Conservation (phyloP, 2,329 filamentous ascomycete genomes). For the Exophiala sp. region DNA sequence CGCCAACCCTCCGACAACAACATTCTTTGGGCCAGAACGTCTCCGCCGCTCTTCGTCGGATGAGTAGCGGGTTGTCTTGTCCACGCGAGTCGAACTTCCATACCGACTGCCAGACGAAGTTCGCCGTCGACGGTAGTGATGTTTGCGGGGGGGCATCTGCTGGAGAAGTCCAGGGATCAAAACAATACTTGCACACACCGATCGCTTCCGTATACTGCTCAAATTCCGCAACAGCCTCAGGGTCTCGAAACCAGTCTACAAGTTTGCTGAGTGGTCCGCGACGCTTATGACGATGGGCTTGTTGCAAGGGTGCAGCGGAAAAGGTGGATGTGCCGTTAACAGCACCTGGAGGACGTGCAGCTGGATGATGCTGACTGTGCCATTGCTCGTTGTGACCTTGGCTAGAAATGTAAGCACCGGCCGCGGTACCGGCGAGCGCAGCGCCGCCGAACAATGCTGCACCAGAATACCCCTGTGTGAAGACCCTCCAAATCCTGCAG, state of each 20-base stretch:
- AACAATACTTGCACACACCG: constrained; percentile 60
- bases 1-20: constrained; percentile 49
- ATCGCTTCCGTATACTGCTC: constrained; percentile 64
- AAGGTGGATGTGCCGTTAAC: background rate
- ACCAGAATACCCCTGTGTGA: constrained; percentile 25
- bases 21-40: constrained; percentile 44
- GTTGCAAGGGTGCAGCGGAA: constrained; percentile 15
- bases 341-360: constrained; percentile 2
- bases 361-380: constrained; percentile 34
- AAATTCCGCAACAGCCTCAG: constrained; percentile 59
- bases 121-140: constrained; percentile 45
- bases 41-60: constrained; percentile 44
- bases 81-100: constrained; percentile 44
- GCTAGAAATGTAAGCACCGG: constrained; percentile 39
- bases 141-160: constrained; percentile 55
- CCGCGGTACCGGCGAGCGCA: constrained; percentile 38
- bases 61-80: constrained; percentile 56
- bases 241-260: constrained; percentile 57
- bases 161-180: constrained; percentile 53
- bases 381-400: constrained; percentile 33
- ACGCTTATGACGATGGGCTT: constrained; percentile 43
- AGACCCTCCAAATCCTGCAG: constrained; percentile 6
- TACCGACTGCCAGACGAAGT: constrained; percentile 31
- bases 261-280: constrained; percentile 52
- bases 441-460: constrained; percentile 31